Percentiles rank a stretch among this genome's conserved stretches.
Conservation (phyloP, 106 monocot species). For the Acorus gramineus region DNA sequence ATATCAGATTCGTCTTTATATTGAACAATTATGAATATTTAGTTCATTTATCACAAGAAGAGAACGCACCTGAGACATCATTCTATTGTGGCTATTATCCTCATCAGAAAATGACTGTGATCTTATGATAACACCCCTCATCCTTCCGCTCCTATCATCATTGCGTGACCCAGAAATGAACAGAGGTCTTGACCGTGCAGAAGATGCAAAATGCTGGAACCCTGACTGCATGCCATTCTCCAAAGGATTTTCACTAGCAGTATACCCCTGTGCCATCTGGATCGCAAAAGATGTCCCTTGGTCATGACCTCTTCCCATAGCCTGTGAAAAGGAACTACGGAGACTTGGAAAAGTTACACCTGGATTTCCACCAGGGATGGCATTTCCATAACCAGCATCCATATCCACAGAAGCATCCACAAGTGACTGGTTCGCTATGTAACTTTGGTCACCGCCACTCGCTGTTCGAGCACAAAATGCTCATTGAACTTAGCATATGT, state of each 20-base stretch:
- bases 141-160: slow-evolving; percentile 17
- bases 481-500: background rate
- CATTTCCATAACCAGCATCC: background rate
- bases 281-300: slow-evolving; percentile 8
- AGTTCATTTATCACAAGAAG: background rate
- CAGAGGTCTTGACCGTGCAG: slow-evolving; percentile 19
- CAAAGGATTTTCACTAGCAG: slow-evolving; percentile 1
- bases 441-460: slow-evolving; percentile 8
- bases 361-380: slow-evolving; percentile 11
- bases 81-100: slow-evolving; percentile 9
- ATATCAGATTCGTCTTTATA: background rate
- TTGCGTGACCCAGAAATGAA: slow-evolving; percentile 5
- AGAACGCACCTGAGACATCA: slow-evolving; percentile 22
- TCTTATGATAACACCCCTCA: slow-evolving; percentile 12
- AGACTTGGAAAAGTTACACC: background rate
- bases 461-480: background rate
- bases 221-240: slow-evolving; percentile 5
- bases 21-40: background rate
- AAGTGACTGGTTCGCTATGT: slow-evolving; percentile 6
- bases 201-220: slow-evolving; percentile 10
- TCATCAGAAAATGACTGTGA: slow-evolving; percentile 8
- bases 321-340: slow-evolving; percentile 1
- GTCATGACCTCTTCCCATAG: background rate
- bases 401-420: background rate
- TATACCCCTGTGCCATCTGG: slow-evolving; percentile 4